phyloP scores from a whole-genome alignment of 2,329 filamentous ascomycete species.

The Torrubiella hemipterigena region DNA sequence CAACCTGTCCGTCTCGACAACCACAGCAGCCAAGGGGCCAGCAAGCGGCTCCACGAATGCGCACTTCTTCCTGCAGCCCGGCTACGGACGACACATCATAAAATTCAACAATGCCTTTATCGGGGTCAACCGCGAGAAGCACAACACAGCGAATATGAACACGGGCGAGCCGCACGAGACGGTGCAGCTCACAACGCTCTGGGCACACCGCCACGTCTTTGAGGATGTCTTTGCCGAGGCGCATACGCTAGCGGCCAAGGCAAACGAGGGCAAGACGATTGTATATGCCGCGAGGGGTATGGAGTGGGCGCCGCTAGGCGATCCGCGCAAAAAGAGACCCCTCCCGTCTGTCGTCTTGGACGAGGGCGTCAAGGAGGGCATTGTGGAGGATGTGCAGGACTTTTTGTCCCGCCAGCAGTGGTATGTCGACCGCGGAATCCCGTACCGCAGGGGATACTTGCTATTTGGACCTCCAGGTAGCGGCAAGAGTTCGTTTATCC shows the following conservation, averaged over 20 bases:
- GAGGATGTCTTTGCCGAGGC: slow-evolving; percentile 84
- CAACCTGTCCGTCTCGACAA: slow-evolving; percentile 45
- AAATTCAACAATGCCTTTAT: slow-evolving; percentile 83
- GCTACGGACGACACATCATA: slow-evolving; percentile 79
- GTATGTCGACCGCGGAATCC: slow-evolving; percentile 92
- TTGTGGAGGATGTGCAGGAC: slow-evolving; percentile 70
- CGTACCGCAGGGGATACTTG: slow-evolving; percentile 80
- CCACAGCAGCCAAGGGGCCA: slow-evolving; percentile 46
- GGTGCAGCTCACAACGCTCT: slow-evolving; percentile 82
- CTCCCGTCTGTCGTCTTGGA: slow-evolving; percentile 81
- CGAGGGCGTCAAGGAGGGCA: slow-evolving; percentile 66
- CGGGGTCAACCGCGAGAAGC: slow-evolving; percentile 74
- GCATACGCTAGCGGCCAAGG: slow-evolving; percentile 63
- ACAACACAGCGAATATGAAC: slow-evolving; percentile 66
- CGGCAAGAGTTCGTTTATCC: slow-evolving; percentile 93
- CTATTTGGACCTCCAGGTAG: slow-evolving; percentile 83
- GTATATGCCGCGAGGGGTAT: slow-evolving; percentile 80
- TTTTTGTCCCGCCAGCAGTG: slow-evolving; percentile 71
- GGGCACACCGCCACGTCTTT: slow-evolving; percentile 79
- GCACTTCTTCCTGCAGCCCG: slow-evolving; percentile 79
- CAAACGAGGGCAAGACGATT: slow-evolving; percentile 82
- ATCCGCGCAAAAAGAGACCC: slow-evolving; percentile 75
- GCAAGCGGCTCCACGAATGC: slow-evolving; percentile 58
- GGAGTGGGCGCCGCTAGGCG: slow-evolving; percentile 75
- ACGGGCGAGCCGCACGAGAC: slow-evolving; percentile 91